These are phyloP conservation scores for Diaporthe batatas DNA, from an alignment of 2,329 filamentous ascomycete species.

Conservation along the genomic window DNA sequence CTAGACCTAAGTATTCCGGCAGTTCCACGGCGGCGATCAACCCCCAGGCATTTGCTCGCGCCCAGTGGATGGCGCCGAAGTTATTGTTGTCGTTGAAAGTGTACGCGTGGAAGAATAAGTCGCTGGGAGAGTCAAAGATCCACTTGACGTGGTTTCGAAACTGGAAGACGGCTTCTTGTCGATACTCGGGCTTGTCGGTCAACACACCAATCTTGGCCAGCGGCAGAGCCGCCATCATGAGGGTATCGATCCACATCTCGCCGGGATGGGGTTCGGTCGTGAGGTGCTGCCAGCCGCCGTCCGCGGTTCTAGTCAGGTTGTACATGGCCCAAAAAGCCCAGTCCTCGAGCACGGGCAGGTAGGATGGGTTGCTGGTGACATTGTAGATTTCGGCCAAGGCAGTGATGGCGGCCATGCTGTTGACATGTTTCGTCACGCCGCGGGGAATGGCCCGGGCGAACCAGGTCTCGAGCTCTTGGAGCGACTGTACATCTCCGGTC, in stretches of 20 bases:
- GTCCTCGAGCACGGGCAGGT: slow-evolving; percentile 8
- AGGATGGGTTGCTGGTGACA: slow-evolving; percentile 6
- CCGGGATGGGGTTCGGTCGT: neutral
- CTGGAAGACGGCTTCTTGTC: slow-evolving; percentile 7
- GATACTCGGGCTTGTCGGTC: slow-evolving; percentile 1
- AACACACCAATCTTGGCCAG: slow-evolving; percentile 2
- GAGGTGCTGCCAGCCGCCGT: slow-evolving; percentile 26
- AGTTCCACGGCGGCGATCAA: slow-evolving; percentile 17
- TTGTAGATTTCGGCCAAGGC: slow-evolving; percentile 8
- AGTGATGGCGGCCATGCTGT: slow-evolving; percentile 16
- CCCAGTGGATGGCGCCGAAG: slow-evolving; percentile 2
- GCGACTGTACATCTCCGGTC: neutral
- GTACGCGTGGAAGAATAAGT: slow-evolving; percentile 7
- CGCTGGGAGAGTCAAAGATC: neutral
- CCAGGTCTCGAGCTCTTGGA: slow-evolving; percentile 4
- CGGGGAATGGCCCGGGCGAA: neutral
- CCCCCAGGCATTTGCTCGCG: slow-evolving; percentile 18
- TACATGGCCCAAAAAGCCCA: slow-evolving; percentile 9
- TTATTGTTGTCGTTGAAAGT: slow-evolving; percentile 16
- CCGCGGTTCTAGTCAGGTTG: slow-evolving; percentile 4
- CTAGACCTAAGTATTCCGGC: neutral
- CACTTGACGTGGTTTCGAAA: slow-evolving; percentile 26
- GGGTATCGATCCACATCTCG: slow-evolving; percentile 9
- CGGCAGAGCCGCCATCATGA: slow-evolving; percentile 14
- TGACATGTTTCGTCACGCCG: slow-evolving; percentile 1